Percentiles rank a stretch among this genome's conserved stretches.
phyloP scores from a whole-genome alignment of 371 early-diverging fungal genomes.

The Vairimorpha apis region DNA sequence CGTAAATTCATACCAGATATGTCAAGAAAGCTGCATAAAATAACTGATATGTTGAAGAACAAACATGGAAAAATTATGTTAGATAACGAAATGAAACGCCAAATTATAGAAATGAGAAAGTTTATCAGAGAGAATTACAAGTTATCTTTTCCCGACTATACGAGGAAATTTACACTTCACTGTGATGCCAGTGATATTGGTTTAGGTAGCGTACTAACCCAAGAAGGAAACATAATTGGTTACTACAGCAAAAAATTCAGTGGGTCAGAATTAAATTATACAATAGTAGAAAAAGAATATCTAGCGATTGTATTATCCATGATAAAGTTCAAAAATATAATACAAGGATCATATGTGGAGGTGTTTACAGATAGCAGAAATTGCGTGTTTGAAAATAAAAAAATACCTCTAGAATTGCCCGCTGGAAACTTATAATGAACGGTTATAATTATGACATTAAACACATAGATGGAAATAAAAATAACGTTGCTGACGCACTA shows the following conservation, averaged over 20 bases:
- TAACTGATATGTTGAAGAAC: not conserved
- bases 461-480: constrained; percentile 25
- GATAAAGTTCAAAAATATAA: constrained; percentile 18
- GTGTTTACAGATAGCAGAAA: constrained; percentile 12
- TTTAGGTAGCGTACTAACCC: constrained; percentile 40
- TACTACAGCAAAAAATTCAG: constrained; percentile 23
- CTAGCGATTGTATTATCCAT: constrained; percentile 12
- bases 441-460: constrained; percentile 17
- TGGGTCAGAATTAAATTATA: constrained; percentile 30
- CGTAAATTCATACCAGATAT: constrained; percentile 36
- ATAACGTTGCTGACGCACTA: constrained; percentile 27
- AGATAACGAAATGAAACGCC: not conserved
- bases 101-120: not conserved
- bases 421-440: constrained; percentile 25
- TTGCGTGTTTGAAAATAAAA: constrained; percentile 5
- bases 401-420: not conserved
- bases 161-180: constrained; percentile 24
- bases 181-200: constrained; percentile 46
- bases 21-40: not conserved
- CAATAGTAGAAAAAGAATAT: constrained; percentile 27
- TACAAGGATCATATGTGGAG: not conserved
- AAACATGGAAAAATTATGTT: not conserved
- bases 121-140: not conserved
- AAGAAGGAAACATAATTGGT: constrained; percentile 28
- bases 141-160: not conserved